phyloP scores from a whole-genome alignment of 805 yeast species.

The Ogataea wickerhamii region DNA sequence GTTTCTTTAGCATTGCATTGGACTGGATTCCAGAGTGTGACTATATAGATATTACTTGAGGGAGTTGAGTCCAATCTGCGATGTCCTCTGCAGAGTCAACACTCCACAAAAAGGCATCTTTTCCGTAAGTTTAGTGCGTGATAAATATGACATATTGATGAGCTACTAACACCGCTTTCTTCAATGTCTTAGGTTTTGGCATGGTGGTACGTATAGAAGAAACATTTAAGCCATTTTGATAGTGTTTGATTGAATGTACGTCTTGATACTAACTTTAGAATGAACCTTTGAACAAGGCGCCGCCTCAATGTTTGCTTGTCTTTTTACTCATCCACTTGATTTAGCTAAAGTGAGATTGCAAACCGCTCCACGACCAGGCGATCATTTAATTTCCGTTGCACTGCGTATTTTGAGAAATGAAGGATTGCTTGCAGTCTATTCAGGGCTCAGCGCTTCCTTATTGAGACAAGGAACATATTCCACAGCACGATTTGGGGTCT shows the following conservation, averaged over 20 bases:
- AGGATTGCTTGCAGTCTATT: slow-evolving; percentile 67
- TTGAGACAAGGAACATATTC: slow-evolving; percentile 87
- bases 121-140: no score
- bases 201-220: slow-evolving; percentile 22
- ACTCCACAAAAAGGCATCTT: no score
- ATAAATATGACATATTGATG: not conserved
- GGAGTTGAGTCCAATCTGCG: no score
- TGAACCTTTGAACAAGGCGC: slow-evolving; percentile 39
- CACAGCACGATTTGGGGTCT: slow-evolving; percentile 81
- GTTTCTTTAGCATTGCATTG: no score
- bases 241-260: no score
- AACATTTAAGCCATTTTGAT: no score
- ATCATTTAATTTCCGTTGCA: slow-evolving; percentile 59
- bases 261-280: not conserved
- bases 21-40: no score
- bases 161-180: not conserved
- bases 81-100: no score
- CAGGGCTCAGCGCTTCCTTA: slow-evolving; percentile 78
- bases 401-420: slow-evolving; percentile 55
- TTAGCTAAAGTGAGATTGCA: slow-evolving; percentile 84
- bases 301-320: slow-evolving; percentile 63
- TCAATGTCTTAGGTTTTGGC: slow-evolving; percentile 20
- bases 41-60: no score
- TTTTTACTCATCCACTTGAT: slow-evolving; percentile 78
- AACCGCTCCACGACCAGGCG: slow-evolving; percentile 68